Evolutionary conservation across 257 asterid species (phyloP).

Genomic region (Solanum chmielewskii): DNA sequence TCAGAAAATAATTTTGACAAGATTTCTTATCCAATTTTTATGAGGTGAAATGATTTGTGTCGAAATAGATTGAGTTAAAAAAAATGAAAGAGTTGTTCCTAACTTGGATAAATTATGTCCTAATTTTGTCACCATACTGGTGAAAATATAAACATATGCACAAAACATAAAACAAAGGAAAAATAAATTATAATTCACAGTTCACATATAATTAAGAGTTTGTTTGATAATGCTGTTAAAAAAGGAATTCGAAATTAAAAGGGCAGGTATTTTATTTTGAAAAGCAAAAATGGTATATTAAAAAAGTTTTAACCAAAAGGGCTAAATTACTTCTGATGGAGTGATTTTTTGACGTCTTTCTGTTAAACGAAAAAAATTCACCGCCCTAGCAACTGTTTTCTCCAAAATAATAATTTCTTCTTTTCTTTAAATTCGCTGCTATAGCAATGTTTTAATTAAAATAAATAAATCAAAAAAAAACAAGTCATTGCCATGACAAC

Average conservation of each 20-base stretch:
- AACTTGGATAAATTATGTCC: background rate
- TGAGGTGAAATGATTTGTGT: background rate
- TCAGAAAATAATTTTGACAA: background rate
- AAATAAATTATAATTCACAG: background rate
- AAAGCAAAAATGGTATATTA: too few species aligned
- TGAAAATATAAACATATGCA: background rate
- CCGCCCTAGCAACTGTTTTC: too few species aligned
- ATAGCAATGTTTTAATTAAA: too few species aligned
- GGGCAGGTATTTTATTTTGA: accelerated
- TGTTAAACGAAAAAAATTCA: too few species aligned
- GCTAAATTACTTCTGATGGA: too few species aligned
- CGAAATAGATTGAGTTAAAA: background rate
- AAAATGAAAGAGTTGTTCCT: background rate
- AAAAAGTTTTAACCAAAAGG: too few species aligned
- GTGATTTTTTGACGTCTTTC: too few species aligned
- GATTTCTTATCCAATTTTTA: background rate
- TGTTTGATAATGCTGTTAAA: too few species aligned
- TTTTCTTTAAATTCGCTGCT: too few species aligned
- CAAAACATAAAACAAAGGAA: background rate
- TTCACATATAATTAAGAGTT: background rate
- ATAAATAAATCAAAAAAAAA: too few species aligned
- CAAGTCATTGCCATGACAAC: accelerated
- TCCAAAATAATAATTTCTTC: too few species aligned
- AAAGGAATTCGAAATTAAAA: accelerated
- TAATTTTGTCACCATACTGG: background rate